Evolutionary conservation across 257 asterid genomes (phyloP).

Genomic region (Coffea canephora): DNA sequence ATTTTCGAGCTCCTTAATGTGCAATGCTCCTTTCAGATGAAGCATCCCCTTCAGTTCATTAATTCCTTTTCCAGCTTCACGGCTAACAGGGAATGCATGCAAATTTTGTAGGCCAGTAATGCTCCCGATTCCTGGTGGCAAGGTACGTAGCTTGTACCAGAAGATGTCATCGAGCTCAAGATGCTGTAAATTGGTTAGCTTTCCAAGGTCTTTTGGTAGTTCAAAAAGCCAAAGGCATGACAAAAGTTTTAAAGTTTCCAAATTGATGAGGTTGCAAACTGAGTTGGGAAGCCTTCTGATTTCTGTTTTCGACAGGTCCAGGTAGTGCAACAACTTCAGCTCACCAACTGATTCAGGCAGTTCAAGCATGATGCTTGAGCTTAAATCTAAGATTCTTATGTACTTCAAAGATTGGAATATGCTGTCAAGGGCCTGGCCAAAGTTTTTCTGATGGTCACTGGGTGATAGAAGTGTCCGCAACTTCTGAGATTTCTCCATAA

Average conservation of each 20-base stretch:
- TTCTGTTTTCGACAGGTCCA: slow-evolving; percentile 24
- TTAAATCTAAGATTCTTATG: slow-evolving; percentile 20
- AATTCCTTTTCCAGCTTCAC: slow-evolving; percentile 9
- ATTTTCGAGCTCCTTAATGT: slow-evolving; percentile 5
- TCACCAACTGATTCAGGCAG: slow-evolving; percentile 5
- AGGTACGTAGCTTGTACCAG: slow-evolving; percentile 7
- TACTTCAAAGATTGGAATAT: slow-evolving; percentile 12
- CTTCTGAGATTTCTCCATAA: slow-evolving; percentile 6
- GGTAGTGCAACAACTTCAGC: slow-evolving; percentile 19
- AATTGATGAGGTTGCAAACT: slow-evolving; percentile 14
- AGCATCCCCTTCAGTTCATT: slow-evolving; percentile 11
- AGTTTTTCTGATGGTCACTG: not conserved
- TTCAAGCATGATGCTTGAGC: slow-evolving; percentile 1
- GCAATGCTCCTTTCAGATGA: slow-evolving; percentile 17
- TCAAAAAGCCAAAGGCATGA: slow-evolving; percentile 12
- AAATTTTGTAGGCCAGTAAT: slow-evolving; percentile 5
- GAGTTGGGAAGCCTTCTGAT: slow-evolving; percentile 18
- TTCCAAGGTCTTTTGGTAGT: slow-evolving; percentile 5
- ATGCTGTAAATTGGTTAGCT: slow-evolving; percentile 9
- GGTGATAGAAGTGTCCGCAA: slow-evolving; percentile 27
- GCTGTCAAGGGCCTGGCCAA: not conserved
- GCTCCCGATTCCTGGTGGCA: slow-evolving; percentile 10
- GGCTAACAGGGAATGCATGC: not conserved
- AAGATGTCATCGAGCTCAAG: slow-evolving; percentile 19
- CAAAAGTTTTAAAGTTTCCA: slow-evolving; percentile 9